phyloP scores from a whole-genome alignment of 257 asterid species.

The Orobanche coerulescens region DNA sequence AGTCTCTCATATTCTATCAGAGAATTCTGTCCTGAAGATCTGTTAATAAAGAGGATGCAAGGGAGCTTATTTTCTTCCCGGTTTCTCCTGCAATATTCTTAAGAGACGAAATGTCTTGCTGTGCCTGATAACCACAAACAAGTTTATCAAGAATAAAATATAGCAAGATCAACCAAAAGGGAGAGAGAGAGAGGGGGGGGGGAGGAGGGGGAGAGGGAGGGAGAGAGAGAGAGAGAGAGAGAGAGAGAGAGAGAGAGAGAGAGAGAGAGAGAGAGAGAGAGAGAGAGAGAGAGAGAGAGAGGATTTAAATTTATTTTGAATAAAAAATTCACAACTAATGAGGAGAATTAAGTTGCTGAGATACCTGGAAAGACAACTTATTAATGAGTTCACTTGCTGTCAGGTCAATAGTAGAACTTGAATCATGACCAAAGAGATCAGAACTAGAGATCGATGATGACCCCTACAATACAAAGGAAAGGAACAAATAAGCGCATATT shows the following conservation, averaged over 20 bases:
- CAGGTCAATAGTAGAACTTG: conserved; percentile 39
- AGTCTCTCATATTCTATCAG: conserved; percentile 23
- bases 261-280: too few species aligned
- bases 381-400: conserved; percentile 76
- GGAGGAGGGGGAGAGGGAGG: too few species aligned
- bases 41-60: conserved; percentile 69
- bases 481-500: neutral
- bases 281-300: too few species aligned
- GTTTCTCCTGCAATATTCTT: conserved; percentile 97
- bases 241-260: too few species aligned
- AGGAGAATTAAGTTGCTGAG: neutral
- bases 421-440: conserved; percentile 67
- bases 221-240: too few species aligned
- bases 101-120: conserved; percentile 83
- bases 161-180: neutral
- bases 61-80: conserved; percentile 69
- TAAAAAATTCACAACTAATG: neutral
- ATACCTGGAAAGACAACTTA: conserved; percentile 92
- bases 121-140: conserved; percentile 50
- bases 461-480: conserved; percentile 48
- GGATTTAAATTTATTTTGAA: too few species aligned
- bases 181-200: too few species aligned
- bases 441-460: conserved; percentile 92
- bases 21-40: conserved; percentile 95
- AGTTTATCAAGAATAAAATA: neutral